Evolutionary conservation across 1,139 yeast genomes (phyloP), one percentile per base, ranked within the genome.

Genomic region (Chernovozyma sophiae-reginae): DNA sequence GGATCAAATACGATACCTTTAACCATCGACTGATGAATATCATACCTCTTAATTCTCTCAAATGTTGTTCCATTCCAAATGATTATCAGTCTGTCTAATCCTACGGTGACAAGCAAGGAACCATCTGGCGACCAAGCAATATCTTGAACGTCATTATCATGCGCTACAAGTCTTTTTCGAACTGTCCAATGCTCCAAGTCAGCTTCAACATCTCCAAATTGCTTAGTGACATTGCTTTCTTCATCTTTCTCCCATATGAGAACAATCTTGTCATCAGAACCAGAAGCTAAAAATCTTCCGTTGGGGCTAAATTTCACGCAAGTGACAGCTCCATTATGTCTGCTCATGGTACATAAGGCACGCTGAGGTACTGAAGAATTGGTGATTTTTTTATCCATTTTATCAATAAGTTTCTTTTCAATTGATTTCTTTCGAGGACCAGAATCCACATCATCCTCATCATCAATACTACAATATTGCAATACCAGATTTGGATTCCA

Each of bases 111-210:
- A 38, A 92, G 65, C 23, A 92, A 74, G 25, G 87, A 76, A 2
- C 95, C 86, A 55, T 92, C 97, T 0, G 97, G 97, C 1, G 96
- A 86, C 98, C 98, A 92, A 30, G 96, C 95, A 45, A 92, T 81
- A 58, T 92, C 98, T 55, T 92, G 98, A 34, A 92, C 86, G 62
- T 92, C 98, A 53, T 90, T 92, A 45, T 92, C 97, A 60, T 92
- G 98, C 1, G 97, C 98, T 17, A 86, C 96, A 22, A 89, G 71
- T 50, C 97, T 74, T 53, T 86, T 86, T 20, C 96, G 67, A 2
- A 90, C 97, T 0, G 92, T 83, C 97, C 97, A 92, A 49, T 84
- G 94, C 55, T 90, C 97, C 34, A 80, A 55, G 49, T 87, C 96
- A 4, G 72, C 70, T 39, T 77, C 79, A 35, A 76, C 63, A 32